Base-by-base conservation (phyloP, 331 rosid genomes). In the Spiraea crenata region DNA sequence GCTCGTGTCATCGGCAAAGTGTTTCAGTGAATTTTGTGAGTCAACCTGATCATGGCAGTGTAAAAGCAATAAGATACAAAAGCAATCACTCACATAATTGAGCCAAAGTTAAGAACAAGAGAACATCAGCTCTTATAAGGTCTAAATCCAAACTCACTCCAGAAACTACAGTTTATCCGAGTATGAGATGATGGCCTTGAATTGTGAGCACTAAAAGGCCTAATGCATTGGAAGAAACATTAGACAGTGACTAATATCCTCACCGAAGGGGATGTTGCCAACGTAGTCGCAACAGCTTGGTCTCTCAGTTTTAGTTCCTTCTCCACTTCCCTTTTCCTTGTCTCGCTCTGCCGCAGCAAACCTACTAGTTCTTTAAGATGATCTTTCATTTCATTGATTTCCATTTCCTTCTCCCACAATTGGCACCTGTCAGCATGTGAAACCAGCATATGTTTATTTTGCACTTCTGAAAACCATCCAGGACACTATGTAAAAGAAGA, bases 321-420 rank as follows among this genome's bases (percentile, higher is more conserved):
- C 85, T 95, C 99, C 62, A 80, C 85, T 83, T 95, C 99, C 83
- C 88, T 95, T 82, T 93, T 88, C 60, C 90, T 83, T 72, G 87
- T 81, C 85, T 95, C 99, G 79, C 99, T 95, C 82, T 95, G 99
- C 74, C 99, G 85, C 84, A 92, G 74, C 67, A 95, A 86, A 45
- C 96, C 90, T 6, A 95, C 98, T 4, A 95, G 96, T 81, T 95
- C 99, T 80, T 86, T 95, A 63, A 95, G 92, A 81, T 95, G 99
- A 82, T 95, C 99, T 75, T 95, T 87, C 93, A 95, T 95, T 86
- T 95, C 99, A 88, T 89, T 90, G 65, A 82, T 81, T 85, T 95
- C 99, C 70, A 82, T 77, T 57, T 92, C 99, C 76, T 88, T 89
- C 84, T 89, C 99, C 99, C 99, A 95, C 62, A 87, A 76, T 63